A percentile compares a stretch with the other conserved stretches of the same genome.
These are phyloP conservation scores for Pyrenophora seminiperda DNA, from an alignment of 2,329 filamentous ascomycete genomes.

Conservation along the genomic window DNA sequence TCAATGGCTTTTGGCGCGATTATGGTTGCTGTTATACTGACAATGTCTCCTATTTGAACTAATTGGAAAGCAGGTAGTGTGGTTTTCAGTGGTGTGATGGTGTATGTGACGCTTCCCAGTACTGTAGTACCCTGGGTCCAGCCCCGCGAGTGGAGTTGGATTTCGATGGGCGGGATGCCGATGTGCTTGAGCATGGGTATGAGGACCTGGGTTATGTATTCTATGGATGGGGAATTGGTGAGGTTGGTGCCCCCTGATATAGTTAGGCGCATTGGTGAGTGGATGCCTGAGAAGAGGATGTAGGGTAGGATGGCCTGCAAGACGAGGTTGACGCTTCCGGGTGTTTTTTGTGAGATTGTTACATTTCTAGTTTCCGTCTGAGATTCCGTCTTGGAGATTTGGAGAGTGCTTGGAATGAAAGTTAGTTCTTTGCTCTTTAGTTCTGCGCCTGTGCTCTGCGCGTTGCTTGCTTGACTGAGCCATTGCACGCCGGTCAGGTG, in stretches of 20 bases:
- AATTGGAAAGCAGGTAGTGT: conserved; percentile 48
- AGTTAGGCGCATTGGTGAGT: conserved; percentile 42
- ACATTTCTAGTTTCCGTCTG: conserved; percentile 38
- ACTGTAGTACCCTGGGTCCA: conserved; percentile 57
- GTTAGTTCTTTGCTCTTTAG: conserved; percentile 51
- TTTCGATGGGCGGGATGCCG: conserved; percentile 55
- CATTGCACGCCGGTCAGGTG: conserved; percentile 62
- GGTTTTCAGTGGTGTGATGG: conserved; percentile 50
- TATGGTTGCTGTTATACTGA: conserved; percentile 44
- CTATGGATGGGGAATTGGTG: conserved; percentile 59
- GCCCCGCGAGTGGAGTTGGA: conserved; percentile 55
- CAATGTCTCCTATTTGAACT: conserved; percentile 31
- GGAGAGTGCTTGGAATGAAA: conserved; percentile 35
- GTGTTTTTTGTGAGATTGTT: conserved; percentile 43
- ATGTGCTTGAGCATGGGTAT: conserved; percentile 58
- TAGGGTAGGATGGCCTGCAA: conserved; percentile 66
- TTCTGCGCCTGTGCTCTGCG: conserved; percentile 49
- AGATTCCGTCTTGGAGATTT: background rate
- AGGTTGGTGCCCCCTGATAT: conserved; percentile 65
- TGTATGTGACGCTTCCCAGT: conserved; percentile 58
- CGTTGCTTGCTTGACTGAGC: conserved; percentile 57
- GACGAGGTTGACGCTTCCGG: conserved; percentile 61
- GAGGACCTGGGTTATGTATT: conserved; percentile 62
- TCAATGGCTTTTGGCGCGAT: conserved; percentile 46
- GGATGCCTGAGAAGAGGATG: conserved; percentile 52